Base-by-base conservation (phyloP, 257 asterid species). In the Gentiana macrophylla region DNA sequence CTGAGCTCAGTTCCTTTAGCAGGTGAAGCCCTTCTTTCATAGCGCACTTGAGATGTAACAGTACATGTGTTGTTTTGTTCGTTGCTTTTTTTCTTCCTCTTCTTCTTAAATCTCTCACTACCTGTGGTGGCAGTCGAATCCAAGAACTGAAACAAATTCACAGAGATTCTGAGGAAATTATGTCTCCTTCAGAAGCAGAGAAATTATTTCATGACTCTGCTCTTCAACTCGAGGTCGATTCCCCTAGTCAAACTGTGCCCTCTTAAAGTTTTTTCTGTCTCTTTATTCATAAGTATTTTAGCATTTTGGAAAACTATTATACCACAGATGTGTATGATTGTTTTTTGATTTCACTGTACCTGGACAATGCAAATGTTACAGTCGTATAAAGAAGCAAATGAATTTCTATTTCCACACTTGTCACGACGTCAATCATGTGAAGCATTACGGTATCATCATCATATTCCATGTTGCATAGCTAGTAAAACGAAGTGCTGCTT, bases 221-320 rank as follows among this genome's bases (percentile, higher is more conserved):
- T 15, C 46, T 48, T 43, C 79, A 81, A 69, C 66, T 89, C 54
- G 77, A 81, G 88, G 97, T 85, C 32, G 48, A 53, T 12, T 53
- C 49, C 34, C 1, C 24, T 15, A 15, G 0, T 15, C 24, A 15
- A 15, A 15, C 24, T 15, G 24, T 15, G 24, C 24, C 24, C 24
- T 15, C 24, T 15, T 15, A 15, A 15, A 15, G 24, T 15, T 15
- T 15, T 15, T 15, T 15, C 24, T 15, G 24, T 15, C 24, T 15
- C 24, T 15, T 15, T 9, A 36, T 33, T 55, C 2, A 35, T 11
- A 8, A 3, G 11, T n/a, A 13, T 32, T 1, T 35, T 47, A 32
- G 4, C 38, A 47, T 47, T 12, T 13, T 1, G 2, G 2, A 52
- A 52, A 12, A 2, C 1, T 43, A 7, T 35, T 7, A 15, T 15